phyloP scores from a whole-genome alignment of 768 basidiomycete genomes.

The Boletus insuetus region DNA sequence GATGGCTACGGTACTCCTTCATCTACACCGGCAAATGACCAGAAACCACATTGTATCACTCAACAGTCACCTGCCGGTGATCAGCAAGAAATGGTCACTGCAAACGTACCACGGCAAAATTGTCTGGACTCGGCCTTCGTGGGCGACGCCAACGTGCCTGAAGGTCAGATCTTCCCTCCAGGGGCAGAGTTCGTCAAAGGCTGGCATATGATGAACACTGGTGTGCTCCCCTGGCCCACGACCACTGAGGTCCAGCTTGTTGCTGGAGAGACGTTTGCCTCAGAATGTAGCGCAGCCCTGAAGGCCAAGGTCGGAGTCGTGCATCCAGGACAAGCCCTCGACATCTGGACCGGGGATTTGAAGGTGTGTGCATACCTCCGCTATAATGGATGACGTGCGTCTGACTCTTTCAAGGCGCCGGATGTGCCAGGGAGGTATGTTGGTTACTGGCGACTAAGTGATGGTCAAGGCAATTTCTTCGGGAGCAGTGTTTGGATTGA shows the following conservation, averaged over 20 bases:
- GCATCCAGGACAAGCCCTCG: slow-evolving; percentile 53
- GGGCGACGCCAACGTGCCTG: slow-evolving; percentile 66
- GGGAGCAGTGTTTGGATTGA: slow-evolving; percentile 75
- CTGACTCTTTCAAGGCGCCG: slow-evolving; percentile 52
- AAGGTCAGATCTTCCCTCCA: slow-evolving; percentile 75
- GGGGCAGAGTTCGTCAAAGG: slow-evolving; percentile 86
- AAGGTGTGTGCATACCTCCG: slow-evolving; percentile 46
- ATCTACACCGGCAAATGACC: slow-evolving; percentile 1
- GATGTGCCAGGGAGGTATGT: slow-evolving; percentile 70
- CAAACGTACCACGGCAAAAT: not conserved
- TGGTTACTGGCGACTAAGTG: slow-evolving; percentile 72
- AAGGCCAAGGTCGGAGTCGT: slow-evolving; percentile 54
- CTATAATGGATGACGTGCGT: not conserved
- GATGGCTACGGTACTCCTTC: slow-evolving; percentile 28
- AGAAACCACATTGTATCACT: not conserved
- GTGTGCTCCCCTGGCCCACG: slow-evolving; percentile 62
- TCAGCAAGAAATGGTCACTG: not conserved
- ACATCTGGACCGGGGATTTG: slow-evolving; percentile 70
- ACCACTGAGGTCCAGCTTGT: slow-evolving; percentile 67
- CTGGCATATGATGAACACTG: slow-evolving; percentile 73
- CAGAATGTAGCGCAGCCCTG: slow-evolving; percentile 30
- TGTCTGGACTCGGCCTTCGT: slow-evolving; percentile 54
- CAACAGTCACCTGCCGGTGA: not conserved
- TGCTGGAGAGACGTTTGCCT: slow-evolving; percentile 60
- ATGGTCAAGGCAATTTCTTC: slow-evolving; percentile 57